Evolutionary conservation across 108 stramenopile species (phyloP), one percentile per base, ranked within the genome.

Genomic region (Mediolabrus comicus): DNA sequence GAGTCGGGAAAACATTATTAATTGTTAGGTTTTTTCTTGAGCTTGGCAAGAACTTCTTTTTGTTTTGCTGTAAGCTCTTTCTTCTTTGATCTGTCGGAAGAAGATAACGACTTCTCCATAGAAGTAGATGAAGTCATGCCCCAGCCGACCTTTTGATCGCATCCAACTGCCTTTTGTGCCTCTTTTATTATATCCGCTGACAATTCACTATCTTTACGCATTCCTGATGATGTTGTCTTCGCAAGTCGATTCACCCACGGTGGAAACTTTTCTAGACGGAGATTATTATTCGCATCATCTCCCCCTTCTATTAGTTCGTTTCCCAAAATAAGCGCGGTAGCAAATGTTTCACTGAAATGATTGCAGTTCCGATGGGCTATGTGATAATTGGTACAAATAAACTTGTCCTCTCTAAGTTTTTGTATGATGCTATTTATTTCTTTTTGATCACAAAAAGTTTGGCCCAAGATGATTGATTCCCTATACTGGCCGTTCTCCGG

Each of bases 261-360:
- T 3, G 81, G 81, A 64, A 64, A 82, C 52, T 65, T 72, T 0
- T 72, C 63, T 36, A 81, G 32, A 7, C 38, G 32, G 25, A 39
- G 36, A 19, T 57, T 53, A 24, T 24, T 39, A 35, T 59, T 31
- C n/a, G n/a, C n/a, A n/a, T n/a, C n/a, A n/a, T n/a, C 22, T 13
- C 27, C 36, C n/a, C 46, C 52, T 35, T 71, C 75, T 30, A 71
- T 1, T 34, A 80, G 30, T 26, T 41, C 33, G 62, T 80, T 56
- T 1, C 59, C 65, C 26, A 73, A 62, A 27, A 80, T 67, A 32
- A 82, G 43, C 1, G 75, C 75, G 43, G 35, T 74, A 4, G 81
- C 72, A 53, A 82, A 77, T 17, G 81, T 78, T 28, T 77, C 70
- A 5, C 72, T 62, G 28, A 82, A 82, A 63, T 82, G 81, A 73